Percentiles rank a stretch among this genome's conserved stretches.
Evolutionary conservation across 495 filamentous ascomycete genomes (phyloP).

Genomic region (Tuber magnatum): DNA sequence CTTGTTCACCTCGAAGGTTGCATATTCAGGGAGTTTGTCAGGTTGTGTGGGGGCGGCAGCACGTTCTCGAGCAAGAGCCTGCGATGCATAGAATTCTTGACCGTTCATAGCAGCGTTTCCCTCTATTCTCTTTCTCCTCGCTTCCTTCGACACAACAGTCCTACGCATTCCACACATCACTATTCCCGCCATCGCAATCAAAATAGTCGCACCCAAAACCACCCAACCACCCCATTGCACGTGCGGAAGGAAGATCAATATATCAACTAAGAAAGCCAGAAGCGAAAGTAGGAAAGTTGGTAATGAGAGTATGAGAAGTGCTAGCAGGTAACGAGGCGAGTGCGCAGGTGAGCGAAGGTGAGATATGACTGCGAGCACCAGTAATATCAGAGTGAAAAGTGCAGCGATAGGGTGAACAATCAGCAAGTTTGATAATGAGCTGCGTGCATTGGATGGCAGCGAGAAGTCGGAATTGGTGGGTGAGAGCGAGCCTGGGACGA

Average conservation of each 20-base stretch:
- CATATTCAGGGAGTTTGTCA: slow-evolving; percentile 65
- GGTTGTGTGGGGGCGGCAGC: slow-evolving; percentile 46
- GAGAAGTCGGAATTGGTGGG: slow-evolving; percentile 56
- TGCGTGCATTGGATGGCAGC: slow-evolving; percentile 64
- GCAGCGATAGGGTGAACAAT: slow-evolving; percentile 90
- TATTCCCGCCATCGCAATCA: slow-evolving; percentile 74
- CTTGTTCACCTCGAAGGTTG: slow-evolving; percentile 64
- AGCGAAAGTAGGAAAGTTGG: slow-evolving; percentile 77
- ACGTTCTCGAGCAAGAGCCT: slow-evolving; percentile 44
- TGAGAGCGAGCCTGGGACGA: slow-evolving; percentile 44
- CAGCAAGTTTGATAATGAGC: slow-evolving; percentile 81
- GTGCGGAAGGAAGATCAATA: slow-evolving; percentile 93
- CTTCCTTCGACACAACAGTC: slow-evolving; percentile 84
- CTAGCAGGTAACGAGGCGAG: slow-evolving; percentile 79
- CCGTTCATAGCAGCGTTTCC: slow-evolving; percentile 95
- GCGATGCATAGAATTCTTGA: slow-evolving; percentile 76
- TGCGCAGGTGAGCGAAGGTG: slow-evolving; percentile 90
- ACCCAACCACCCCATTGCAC: slow-evolving; percentile 91
- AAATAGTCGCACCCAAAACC: slow-evolving; percentile 80
- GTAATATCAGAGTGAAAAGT: slow-evolving; percentile 73
- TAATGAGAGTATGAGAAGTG: slow-evolving; percentile 74
- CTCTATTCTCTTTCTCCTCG: slow-evolving; percentile 79
- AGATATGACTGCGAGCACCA: slow-evolving; percentile 67
- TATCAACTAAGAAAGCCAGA: slow-evolving; percentile 85
- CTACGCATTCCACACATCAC: slow-evolving; percentile 96